Evolutionary conservation across 495 filamentous ascomycete species (phyloP).

Genomic region (Xylaria nigripes): DNA sequence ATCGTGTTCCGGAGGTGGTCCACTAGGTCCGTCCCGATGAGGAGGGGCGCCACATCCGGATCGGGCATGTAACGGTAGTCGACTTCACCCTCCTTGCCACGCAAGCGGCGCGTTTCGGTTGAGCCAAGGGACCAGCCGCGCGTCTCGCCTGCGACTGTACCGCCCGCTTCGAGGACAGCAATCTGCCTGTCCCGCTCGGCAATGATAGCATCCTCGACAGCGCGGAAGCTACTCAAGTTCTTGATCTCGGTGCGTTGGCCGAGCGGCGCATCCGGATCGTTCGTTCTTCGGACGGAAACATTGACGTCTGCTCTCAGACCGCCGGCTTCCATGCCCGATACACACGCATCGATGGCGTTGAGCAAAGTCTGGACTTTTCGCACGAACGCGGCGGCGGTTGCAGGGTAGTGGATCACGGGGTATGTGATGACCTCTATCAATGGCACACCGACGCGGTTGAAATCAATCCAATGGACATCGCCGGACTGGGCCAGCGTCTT

Average conservation of each 20-base stretch:
- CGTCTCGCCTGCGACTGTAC: constrained; percentile 76
- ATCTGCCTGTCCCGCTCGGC: constrained; percentile 90
- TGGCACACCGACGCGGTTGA: constrained; percentile 87
- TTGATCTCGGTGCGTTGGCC: constrained; percentile 96
- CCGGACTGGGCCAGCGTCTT: constrained; percentile 77
- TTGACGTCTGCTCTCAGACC: constrained; percentile 93
- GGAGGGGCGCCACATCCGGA: constrained; percentile 74
- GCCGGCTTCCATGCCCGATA: constrained; percentile 85
- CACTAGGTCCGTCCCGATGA: constrained; percentile 65
- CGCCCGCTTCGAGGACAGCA: constrained; percentile 65
- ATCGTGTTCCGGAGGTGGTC: constrained; percentile 49
- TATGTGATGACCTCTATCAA: constrained; percentile 92
- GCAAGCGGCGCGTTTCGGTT: constrained; percentile 66
- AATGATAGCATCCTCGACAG: constrained; percentile 86
- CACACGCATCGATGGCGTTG: constrained; percentile 71
- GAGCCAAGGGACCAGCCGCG: constrained; percentile 82
- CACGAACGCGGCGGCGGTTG: constrained; percentile 78
- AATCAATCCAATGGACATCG: constrained; percentile 72
- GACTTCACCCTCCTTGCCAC: constrained; percentile 94
- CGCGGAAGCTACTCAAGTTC: constrained; percentile 89
- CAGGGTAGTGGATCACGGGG: constrained; percentile 74
- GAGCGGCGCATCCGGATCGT: constrained; percentile 42
- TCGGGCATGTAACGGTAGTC: constrained; percentile 99
- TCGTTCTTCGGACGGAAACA: constrained; percentile 64
- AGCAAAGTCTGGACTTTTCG: constrained; percentile 81